Base-by-base conservation (phyloP, 176 grass and related monocot species). In the Ensete glaucum region DNA sequence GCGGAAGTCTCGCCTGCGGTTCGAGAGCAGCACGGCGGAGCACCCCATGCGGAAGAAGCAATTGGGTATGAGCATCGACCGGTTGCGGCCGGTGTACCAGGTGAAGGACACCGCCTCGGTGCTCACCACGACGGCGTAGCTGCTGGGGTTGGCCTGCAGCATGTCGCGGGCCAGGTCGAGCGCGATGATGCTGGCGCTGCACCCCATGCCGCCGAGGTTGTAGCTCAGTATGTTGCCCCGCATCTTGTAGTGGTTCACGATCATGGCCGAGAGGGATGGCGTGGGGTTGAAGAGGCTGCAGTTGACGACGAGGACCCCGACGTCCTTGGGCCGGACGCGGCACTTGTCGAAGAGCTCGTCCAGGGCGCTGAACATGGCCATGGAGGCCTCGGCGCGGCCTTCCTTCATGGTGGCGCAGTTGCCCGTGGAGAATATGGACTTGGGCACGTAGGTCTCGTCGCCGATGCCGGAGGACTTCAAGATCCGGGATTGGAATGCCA, bases 211-310 rank as follows among this genome's bases (percentile, higher is more conserved):
- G 3, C 94, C 94, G 7, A 97, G 86, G 86, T 97, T 93, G 86
- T 97, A 97, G 88, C 94, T 97, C 69, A 93, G 81, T 59, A 97
- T 90, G 83, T 97, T 97, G 1, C 94, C 94, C 14, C 94, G 78
- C 88, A 97, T 92, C 85, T 97, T 93, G 90, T 93, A 97, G 82
- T 93, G 94, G 81, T 97, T 97, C 4, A 97, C 90, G 81, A 97
- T 92, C 90, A 97, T 97, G 56, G 94, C 88, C 0, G 94, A 97
- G 7, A 97, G 85, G 0, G 94, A 97, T 0, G 94, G 94, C 0
- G 90, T 93, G 5, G 94, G 90, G 78, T 93, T 93, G 88, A 97
- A 97, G 67, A 97, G 90, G 80, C 90, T 93, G 84, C 94, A 93
- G 88, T 97, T 97, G 11, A 97, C 94, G 2, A 97, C 90, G 11